A percentile compares a stretch with the other conserved stretches of the same genome.
These are phyloP conservation scores for Linanthus parryae DNA, from an alignment of 148 eudicot genomes.

Conservation along the genomic window DNA sequence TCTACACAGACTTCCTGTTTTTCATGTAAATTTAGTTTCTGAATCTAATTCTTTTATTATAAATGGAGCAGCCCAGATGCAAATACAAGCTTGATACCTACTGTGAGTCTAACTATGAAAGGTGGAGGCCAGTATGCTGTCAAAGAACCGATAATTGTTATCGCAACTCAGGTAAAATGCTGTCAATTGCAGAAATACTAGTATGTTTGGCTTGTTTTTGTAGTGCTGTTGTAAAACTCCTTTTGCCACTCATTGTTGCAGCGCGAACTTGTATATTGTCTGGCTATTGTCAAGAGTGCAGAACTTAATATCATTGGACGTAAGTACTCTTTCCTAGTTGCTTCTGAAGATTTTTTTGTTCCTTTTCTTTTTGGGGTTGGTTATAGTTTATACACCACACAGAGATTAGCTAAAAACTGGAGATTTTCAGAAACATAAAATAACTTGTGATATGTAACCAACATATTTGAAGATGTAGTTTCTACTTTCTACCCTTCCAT, in stretches of 20 bases:
- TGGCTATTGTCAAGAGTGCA: conserved; percentile 69
- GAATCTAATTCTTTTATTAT: conserved; percentile 12
- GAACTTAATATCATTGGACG: conserved; percentile 85
- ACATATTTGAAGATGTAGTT: too few species aligned
- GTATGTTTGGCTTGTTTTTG: too few species aligned
- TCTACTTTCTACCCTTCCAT: too few species aligned
- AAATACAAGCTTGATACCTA: conserved; percentile 72
- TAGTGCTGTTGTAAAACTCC: not conserved
- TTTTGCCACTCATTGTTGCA: conserved; percentile 32
- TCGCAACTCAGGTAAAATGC: conserved; percentile 55
- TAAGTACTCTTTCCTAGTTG: conserved; percentile 33
- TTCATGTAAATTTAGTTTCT: not conserved
- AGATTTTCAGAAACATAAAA: too few species aligned
- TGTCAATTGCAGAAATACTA: not conserved
- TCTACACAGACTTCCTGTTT: too few species aligned
- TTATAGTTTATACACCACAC: too few species aligned
- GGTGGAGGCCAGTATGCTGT: conserved; percentile 58
- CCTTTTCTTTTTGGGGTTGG: too few species aligned
- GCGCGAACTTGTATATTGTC: conserved; percentile 77
- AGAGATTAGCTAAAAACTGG: too few species aligned
- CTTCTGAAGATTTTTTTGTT: too few species aligned
- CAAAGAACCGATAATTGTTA: conserved; percentile 70
- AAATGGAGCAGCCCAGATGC: conserved; percentile 44
- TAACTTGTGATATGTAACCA: too few species aligned
- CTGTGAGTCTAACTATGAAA: conserved; percentile 50